Evolutionary conservation across 192 early-diverging fungal genomes (phyloP).

Genomic region (Podila horticola): DNA sequence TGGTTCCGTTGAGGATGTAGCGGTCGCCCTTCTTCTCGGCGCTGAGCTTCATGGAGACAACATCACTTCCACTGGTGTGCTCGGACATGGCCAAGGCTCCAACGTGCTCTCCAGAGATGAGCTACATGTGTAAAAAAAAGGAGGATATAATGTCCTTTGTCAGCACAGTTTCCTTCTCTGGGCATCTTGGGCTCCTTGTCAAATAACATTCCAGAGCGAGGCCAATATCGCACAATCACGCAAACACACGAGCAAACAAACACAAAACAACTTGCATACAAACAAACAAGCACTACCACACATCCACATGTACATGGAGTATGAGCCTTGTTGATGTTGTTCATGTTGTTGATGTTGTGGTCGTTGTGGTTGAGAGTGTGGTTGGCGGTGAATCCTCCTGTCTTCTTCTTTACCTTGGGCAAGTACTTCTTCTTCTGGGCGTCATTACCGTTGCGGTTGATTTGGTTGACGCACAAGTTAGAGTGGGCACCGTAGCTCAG

Average conservation of each 20-base stretch:
- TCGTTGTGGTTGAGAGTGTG: too few species aligned
- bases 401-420: conserved; percentile 67
- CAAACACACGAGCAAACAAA: too few species aligned
- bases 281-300: too few species aligned
- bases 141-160: not conserved
- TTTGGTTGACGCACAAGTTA: conserved; percentile 98
- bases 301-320: too few species aligned
- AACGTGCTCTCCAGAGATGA: conserved; percentile 88
- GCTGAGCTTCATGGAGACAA: conserved; percentile 87
- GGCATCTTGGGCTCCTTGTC: too few species aligned
- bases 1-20: conserved; percentile 90
- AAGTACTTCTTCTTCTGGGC: conserved; percentile 91
- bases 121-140: conserved; percentile 18
- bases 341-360: too few species aligned
- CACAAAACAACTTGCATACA: too few species aligned
- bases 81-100: conserved; percentile 97
- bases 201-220: too few species aligned
- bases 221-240: too few species aligned
- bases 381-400: too few species aligned
- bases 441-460: conserved; percentile 88
- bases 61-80: conserved; percentile 89
- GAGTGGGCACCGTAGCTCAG: conserved; percentile 96
- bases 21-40: conserved; percentile 87
- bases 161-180: not conserved
- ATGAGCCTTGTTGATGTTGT: too few species aligned